phyloP scores from a whole-genome alignment of 2,329 filamentous ascomycete species.

The Kalmusia sp. region DNA sequence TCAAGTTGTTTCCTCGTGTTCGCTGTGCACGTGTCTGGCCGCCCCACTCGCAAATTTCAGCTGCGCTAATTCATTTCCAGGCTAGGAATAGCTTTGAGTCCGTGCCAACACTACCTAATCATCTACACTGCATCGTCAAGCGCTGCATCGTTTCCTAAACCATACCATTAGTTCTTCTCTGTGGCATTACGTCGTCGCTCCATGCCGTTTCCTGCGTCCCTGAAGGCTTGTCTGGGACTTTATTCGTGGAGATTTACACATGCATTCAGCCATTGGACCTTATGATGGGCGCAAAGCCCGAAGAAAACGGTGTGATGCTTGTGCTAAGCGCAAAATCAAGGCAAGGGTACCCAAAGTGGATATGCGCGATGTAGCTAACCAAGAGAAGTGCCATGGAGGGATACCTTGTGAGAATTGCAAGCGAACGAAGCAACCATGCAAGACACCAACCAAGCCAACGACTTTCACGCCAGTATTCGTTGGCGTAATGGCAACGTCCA shows the following conservation, averaged over 20 bases:
- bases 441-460: conserved; percentile 7
- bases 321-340: conserved; percentile 35
- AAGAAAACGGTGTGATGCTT: conserved; percentile 33
- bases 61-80: background rate
- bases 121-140: background rate
- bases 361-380: background rate
- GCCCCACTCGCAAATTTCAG: background rate
- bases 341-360: conserved; percentile 10
- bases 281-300: conserved; percentile 37
- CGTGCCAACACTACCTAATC: no score
- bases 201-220: no score
- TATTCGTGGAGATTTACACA: background rate
- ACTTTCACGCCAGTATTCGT: conserved; percentile 25
- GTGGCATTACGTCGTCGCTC: background rate
- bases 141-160: conserved; percentile 19
- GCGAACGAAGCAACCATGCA: conserved; percentile 23
- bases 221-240: background rate
- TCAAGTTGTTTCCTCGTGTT: conserved; percentile 11
- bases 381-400: conserved; percentile 30
- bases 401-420: conserved; percentile 29
- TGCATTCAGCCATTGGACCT: conserved; percentile 28
- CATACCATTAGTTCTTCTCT: background rate
- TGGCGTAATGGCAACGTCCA: conserved; percentile 2
- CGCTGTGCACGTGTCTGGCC: background rate
- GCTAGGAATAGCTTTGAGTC: no score